Conservation (phyloP, 345 rosid species). For the Dovyalis caffra region DNA sequence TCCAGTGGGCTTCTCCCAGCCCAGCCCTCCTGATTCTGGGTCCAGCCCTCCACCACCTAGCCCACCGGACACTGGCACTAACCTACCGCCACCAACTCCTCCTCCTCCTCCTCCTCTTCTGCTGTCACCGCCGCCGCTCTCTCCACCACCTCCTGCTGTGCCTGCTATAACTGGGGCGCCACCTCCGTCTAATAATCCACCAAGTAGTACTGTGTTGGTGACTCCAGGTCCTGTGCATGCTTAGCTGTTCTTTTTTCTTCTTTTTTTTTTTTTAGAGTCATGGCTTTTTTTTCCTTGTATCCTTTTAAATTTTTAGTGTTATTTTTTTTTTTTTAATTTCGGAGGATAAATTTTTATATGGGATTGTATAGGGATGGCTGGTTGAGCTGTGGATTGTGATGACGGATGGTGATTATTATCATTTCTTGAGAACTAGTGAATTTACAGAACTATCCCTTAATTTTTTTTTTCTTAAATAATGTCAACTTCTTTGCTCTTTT, state of each 20-base stretch:
- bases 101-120: slow-evolving; percentile 26
- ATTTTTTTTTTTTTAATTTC: no score
- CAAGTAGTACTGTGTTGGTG: slow-evolving; percentile 38
- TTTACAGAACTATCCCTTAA: background rate
- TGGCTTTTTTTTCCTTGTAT: background rate
- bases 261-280: no score
- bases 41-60: slow-evolving; percentile 9
- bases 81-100: slow-evolving; percentile 28
- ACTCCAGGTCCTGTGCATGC: slow-evolving; percentile 68
- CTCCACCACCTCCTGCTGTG: slow-evolving; percentile 27
- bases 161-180: slow-evolving; percentile 35
- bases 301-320: background rate
- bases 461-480: no score
- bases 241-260: slow-evolving; percentile 24
- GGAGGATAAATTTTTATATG: background rate
- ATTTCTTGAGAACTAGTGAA: background rate
- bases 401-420: background rate
- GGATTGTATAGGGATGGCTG: slow-evolving; percentile 13
- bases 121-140: background rate
- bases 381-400: background rate
- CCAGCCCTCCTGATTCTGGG: slow-evolving; percentile 20
- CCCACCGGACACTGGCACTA: slow-evolving; percentile 31
- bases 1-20: slow-evolving; percentile 27
- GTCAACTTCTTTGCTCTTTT: background rate
- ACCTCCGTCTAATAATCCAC: slow-evolving; percentile 56